Conservation (phyloP, 768 basidiomycete species). For the Udeniomyces megalosporus region DNA sequence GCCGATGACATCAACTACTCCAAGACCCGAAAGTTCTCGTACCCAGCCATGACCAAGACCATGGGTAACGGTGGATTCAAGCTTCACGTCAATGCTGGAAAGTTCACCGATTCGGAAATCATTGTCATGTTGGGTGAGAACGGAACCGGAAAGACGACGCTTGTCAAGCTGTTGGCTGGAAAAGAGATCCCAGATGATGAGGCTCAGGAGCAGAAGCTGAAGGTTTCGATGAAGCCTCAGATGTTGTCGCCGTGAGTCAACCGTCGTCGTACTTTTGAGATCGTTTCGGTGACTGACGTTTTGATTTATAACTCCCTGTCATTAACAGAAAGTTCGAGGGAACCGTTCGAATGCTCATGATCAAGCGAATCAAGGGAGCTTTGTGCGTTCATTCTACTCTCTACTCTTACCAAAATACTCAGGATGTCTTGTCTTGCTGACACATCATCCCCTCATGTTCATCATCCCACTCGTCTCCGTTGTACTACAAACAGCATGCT, state of each 20-base stretch:
- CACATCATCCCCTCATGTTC: not conserved
- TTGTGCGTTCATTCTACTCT: conserved; percentile 32
- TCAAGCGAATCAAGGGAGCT: conserved; percentile 84
- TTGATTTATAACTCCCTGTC: not conserved
- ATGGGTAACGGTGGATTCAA: conserved; percentile 66
- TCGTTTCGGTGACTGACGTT: not conserved
- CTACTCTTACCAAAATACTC: not conserved
- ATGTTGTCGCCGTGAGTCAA: conserved; percentile 33
- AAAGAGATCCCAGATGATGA: conserved; percentile 72
- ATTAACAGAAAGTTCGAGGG: conserved; percentile 63
- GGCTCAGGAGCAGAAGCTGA: conserved; percentile 49
- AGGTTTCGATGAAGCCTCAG: conserved; percentile 93
- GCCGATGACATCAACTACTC: conserved; percentile 76
- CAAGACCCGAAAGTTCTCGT: conserved; percentile 76
- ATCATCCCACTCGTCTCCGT: not conserved
- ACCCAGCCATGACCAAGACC: conserved; percentile 94
- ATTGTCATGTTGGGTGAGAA: conserved; percentile 99
- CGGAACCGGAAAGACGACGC: conserved; percentile 96
- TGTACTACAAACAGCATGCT: conserved; percentile 3
- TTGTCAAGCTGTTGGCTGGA: conserved; percentile 86
- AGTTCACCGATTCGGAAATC: conserved; percentile 98
- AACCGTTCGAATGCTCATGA: conserved; percentile 80
- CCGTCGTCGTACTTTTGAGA: not conserved
- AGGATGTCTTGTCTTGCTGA: no score
- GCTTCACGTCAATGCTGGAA: conserved; percentile 72